Evolutionary conservation across 2,329 filamentous ascomycete genomes (phyloP).

Genomic region (Penicillium paneum): DNA sequence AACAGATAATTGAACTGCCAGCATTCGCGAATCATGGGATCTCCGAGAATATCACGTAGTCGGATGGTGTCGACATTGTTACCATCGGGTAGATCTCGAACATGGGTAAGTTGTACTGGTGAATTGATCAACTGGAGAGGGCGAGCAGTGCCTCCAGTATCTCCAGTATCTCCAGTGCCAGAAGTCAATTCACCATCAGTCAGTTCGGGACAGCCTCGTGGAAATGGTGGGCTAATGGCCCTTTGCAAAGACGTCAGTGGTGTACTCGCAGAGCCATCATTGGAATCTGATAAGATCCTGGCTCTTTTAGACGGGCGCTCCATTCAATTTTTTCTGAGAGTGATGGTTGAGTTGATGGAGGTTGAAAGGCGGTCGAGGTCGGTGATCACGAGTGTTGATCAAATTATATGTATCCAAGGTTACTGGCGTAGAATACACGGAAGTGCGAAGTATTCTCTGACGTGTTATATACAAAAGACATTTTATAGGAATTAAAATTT

Average conservation of each 20-base stretch:
- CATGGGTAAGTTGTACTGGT: slow-evolving; percentile 68
- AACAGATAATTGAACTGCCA: slow-evolving; percentile 58
- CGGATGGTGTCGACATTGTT: slow-evolving; percentile 65
- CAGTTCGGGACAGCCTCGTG: background rate
- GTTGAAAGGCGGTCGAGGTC: slow-evolving; percentile 3
- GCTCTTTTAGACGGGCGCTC: slow-evolving; percentile 2
- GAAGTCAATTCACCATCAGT: background rate
- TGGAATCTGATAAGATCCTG: background rate
- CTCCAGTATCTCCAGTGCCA: background rate
- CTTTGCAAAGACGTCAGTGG: background rate
- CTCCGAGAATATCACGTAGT: slow-evolving; percentile 66
- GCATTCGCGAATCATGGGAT: slow-evolving; percentile 66
- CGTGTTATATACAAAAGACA: background rate
- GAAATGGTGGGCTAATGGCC: slow-evolving; percentile 1
- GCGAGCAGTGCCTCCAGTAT: too few relatives aligned
- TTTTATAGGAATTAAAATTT: background rate
- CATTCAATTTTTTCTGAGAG: background rate
- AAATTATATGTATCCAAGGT: background rate
- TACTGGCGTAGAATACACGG: background rate
- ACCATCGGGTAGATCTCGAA: slow-evolving; percentile 59
- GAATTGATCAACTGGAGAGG: slow-evolving; percentile 43
- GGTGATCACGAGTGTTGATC: background rate
- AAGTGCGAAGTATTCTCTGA: background rate
- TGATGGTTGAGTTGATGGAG: background rate
- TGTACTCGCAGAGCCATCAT: background rate